These are phyloP conservation scores for Penicillium manginii DNA, from an alignment of 495 filamentous ascomycete genomes.

Conservation along the genomic window DNA sequence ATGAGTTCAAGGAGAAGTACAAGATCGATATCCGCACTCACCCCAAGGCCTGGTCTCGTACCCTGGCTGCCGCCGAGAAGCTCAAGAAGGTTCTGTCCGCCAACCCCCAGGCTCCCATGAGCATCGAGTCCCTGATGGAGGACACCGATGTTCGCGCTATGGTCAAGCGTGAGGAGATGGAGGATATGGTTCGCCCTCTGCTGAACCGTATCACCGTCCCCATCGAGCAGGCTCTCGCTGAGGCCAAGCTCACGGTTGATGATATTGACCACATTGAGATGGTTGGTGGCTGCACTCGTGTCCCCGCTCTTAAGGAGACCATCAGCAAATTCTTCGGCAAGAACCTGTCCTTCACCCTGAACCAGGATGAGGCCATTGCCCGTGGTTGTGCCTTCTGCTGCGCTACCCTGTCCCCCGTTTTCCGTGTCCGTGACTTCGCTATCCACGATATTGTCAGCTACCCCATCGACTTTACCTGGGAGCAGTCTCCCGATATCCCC, in stretches of 20 bases:
- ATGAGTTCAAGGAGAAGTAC: constrained; percentile 93
- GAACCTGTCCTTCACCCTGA: constrained; percentile 91
- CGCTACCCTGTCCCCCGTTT: constrained; percentile 95
- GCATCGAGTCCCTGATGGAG: constrained; percentile 98
- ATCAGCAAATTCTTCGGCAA: constrained; percentile 92
- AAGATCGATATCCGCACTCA: constrained; percentile 88
- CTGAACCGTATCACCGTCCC: constrained; percentile 73
- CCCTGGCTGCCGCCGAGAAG: constrained; percentile 89
- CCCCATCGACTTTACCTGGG: constrained; percentile 99
- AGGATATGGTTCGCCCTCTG: constrained; percentile 85
- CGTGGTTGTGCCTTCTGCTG: constrained; percentile 97
- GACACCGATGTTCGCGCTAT: constrained; percentile 88
- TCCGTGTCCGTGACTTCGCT: constrained; percentile 97
- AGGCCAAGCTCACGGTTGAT: constrained; percentile 84
- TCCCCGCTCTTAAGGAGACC: constrained; percentile 87
- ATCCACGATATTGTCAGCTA: constrained; percentile 97
- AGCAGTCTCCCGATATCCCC: constrained; percentile 97
- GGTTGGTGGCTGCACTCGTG: constrained; percentile 93
- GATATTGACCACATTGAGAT: constrained; percentile 96
- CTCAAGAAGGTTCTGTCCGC: constrained; percentile 98
- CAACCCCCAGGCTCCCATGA: constrained; percentile 90
- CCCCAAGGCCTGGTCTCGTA: constrained; percentile 84
- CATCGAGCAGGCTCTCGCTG: constrained; percentile 86
- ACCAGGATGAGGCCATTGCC: constrained; percentile 97
- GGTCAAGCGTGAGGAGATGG: constrained; percentile 93